A percentile compares a stretch with the other conserved stretches of the same genome.
Conservation (phyloP, 139 green algal species). For the Coelastrella sp. region DNA sequence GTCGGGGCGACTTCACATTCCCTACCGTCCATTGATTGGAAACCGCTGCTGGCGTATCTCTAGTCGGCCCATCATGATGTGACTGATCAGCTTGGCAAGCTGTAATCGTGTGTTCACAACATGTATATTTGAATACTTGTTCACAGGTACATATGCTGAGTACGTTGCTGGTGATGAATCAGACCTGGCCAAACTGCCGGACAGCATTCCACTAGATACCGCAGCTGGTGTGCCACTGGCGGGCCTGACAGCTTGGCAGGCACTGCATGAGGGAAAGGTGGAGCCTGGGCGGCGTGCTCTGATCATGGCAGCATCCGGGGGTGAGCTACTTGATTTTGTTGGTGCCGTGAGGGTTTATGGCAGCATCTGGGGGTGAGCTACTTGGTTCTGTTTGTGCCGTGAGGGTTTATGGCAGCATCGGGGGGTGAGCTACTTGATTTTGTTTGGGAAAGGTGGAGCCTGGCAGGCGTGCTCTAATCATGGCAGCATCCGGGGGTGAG, state of each 20-base stretch:
- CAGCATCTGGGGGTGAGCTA: neutral
- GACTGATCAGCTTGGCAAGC: too few species aligned
- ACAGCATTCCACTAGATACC: slow-evolving; percentile 18
- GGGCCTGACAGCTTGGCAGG: slow-evolving; percentile 45
- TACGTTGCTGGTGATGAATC: slow-evolving; percentile 5
- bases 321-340: neutral
- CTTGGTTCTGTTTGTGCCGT: neutral
- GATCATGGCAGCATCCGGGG: neutral
- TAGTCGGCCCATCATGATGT: too few species aligned
- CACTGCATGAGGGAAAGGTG: neutral
- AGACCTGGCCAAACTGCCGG: slow-evolving; percentile 37
- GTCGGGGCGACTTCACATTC: too few species aligned
- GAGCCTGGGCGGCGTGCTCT: too few species aligned
- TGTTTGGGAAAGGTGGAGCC: neutral
- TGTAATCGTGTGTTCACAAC: too few species aligned
- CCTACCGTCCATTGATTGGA: too few species aligned
- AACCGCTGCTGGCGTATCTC: too few species aligned
- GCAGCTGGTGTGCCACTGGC: slow-evolving; percentile 55
- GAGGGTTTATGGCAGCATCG: neutral
- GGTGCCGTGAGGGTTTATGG: neutral
- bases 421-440: neutral
- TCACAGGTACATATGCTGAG: slow-evolving; percentile 4
- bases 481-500: neutral
- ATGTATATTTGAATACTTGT: too few species aligned
- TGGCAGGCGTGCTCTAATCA: neutral